Evolutionary conservation across 768 basidiomycete genomes (phyloP), one percentile per base, ranked within the genome.

Genomic region (Nevesoporus exiguus): DNA sequence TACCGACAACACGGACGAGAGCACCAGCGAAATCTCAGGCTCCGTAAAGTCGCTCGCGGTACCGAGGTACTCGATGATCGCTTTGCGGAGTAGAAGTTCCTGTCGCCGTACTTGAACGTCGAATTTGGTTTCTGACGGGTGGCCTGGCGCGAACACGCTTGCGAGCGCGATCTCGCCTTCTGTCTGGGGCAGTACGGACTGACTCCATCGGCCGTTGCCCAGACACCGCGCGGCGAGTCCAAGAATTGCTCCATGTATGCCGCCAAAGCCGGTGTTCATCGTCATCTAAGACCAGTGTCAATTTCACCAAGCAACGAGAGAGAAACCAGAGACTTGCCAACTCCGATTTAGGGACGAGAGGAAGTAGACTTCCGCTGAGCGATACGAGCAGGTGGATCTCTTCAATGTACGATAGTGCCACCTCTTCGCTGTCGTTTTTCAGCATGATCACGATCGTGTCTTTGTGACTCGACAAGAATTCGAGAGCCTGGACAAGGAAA

Each of bases 381-480:
- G 83, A 80, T 1, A 95, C 79, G 25, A 98, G 76, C 4, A 97
- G 76, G 52, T 90, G 83, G 15, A 88, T 80, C 68, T 96, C 92
- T 61, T 91, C 85, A 13, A 98, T 71, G 2, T 85, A 77, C 3
- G 85, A 75, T 14, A 88, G 64, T 1, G 85, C 81, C 15, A 85
- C 75, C 37, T 79, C 75, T 19, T 84, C 79, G 4, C 79, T 74
- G 41, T 88, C 83, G 51, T 88, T 89, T 66, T 91, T 87, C 0
- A 98, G 77, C 31, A 96, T 75, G 53, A 91, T 86, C 17, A 90
- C 77, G 53, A 96, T 77, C 0, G 93, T 92, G 47, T 94, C 87
- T 19, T 88, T 80, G 62, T 98, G 96, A 43, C 77, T 84, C 7
- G 84, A 80, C 36, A 98, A 65, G 73, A 98, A 94, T 47, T 89